Evolutionary conservation across 2,329 filamentous ascomycete genomes (phyloP), one percentile per base, ranked within the genome.

Genomic region (Neurospora crassa): DNA sequence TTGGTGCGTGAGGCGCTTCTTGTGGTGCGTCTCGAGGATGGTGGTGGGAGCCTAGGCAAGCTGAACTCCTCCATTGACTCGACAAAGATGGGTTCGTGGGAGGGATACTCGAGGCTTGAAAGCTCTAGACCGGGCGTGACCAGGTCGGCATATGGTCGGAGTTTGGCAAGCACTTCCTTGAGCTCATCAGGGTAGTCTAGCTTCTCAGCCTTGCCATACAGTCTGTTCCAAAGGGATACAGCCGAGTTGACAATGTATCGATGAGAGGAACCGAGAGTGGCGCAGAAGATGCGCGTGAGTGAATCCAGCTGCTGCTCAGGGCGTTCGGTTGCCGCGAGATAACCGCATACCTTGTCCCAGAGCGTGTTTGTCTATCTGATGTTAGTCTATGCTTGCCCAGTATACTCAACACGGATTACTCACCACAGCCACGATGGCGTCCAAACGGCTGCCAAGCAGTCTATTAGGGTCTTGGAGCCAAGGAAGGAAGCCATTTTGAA

Each of bases 181-280:
- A 97, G 83, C 40, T 82, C 83, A 12, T 86, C 80, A 0, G 93
- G 91, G 79, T 92, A 95, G 34, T 87, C 81, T 1, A 93, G 77
- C 5, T 82, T 81, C 3, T 87, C 83, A 47, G 87, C 84, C 18
- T 86, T 81, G 24, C 89, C 89, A 76, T 93, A 93, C 0, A 90
- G 86, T 0, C 80, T 78, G 75, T 94, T 94, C 93, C 93, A 97
- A 73, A 84, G 76, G 34, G 82, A 81, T 45, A 83, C 80, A 20
- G 84, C 81, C 77, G 77, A 83, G 79, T 80, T 89, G 73, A 82
- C 92, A 75, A 83, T 86, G 72, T 79, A 82, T 71, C 77, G 81
- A 77, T 85, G 91, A 79, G 82, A 90, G 82, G 82, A 90, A 74
- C 79, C 85, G 79, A 86, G 90, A 1, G 84, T 87, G 12, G 86